These are phyloP conservation scores for Saccharomyces hybrid DNA, from an alignment of 1,139 yeast species.

Conservation along the genomic window DNA sequence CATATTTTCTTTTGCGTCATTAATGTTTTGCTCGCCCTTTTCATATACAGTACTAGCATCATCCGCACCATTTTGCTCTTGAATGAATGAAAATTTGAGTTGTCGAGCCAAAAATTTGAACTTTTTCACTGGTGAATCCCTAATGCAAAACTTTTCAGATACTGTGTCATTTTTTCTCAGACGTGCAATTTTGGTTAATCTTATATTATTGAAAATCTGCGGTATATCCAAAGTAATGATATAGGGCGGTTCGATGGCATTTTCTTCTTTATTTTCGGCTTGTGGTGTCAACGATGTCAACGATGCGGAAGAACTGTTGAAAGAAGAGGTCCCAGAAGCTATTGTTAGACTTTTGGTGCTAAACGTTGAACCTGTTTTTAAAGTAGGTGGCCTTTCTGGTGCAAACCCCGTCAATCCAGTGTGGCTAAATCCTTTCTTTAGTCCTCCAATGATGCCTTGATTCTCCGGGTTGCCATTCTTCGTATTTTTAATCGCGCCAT, in stretches of 20 bases:
- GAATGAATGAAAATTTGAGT: conserved; percentile 26
- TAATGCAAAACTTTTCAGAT: conserved; percentile 13
- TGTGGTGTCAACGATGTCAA: conserved; percentile 11
- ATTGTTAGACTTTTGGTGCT: not conserved
- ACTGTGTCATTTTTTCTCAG: conserved; percentile 5
- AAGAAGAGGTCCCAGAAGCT: conserved; percentile 1
- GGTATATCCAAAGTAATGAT: conserved; percentile 28
- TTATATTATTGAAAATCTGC: conserved; percentile 23
- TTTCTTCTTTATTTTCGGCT: conserved; percentile 8
- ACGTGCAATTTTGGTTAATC: conserved; percentile 16
- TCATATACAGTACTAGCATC: conserved; percentile 6
- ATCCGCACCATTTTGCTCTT: conserved; percentile 13
- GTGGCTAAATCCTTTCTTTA: conserved; percentile 5
- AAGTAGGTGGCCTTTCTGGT: conserved; percentile 1
- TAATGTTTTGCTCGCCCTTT: conserved; percentile 4
- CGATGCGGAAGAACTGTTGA: conserved; percentile 5
- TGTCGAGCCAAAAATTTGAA: conserved; percentile 30
- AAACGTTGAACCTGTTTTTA: not conserved
- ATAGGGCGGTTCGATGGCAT: conserved; percentile 18
- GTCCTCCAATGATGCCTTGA: conserved; percentile 1
- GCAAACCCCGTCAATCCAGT: conserved; percentile 1
- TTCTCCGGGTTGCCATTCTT: not conserved
- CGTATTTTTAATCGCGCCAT: not conserved
- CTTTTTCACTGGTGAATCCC: conserved; percentile 27
- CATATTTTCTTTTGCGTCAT: not conserved